Evolutionary conservation across 2,329 filamentous ascomycete species (phyloP), one percentile per base, ranked within the genome.

Genomic region (Verticillium longisporum): DNA sequence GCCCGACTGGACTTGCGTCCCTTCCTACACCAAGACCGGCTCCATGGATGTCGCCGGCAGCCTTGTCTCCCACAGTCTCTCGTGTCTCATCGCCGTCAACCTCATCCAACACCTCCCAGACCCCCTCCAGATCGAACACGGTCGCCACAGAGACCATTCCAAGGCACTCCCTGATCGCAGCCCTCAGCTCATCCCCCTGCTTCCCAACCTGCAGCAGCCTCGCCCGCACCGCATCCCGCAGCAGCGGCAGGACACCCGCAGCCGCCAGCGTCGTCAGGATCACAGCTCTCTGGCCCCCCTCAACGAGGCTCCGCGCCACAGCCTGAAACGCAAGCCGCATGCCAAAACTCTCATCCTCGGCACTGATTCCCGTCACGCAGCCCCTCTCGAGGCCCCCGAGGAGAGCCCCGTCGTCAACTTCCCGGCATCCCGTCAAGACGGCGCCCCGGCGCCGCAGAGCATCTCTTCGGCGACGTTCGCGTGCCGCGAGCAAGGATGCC

Each of bases 71-170:
- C 54, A 6, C 26, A 13, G 15, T 31, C 26, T 54, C 10, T 3
- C 50, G 26, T n/a, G 21, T 32, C 21, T 18, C 21, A 5, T 4
- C 56, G 9, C 11, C 6, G 34, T 79, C 76, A 38, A 85, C 65
- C 65, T 88, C 85, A 1, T 68, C 71, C 37, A 88, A 66, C 1
- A 83, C 83, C 68, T 87, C 83, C 77, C 77, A 80, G 18, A 88
- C 66, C 0, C 85, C 85, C 55, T 85, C 78, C 11, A 85, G 65
- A 62, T 86, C 83, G 65, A 88, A 88, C 1, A 87, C 78, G 31
- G 81, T 76, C 31, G 82, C 82, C 33, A 88, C 75, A 36, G 79
- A 77, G 4, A 86, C 78, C 55, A 75, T 74, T 55, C 82, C 79
- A 3, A 88, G 71, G 61, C 74, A 76, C 2, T 67, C 65, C 58